Base-by-base conservation (phyloP, 495 filamentous ascomycete genomes). In the Penicillium daleae region DNA sequence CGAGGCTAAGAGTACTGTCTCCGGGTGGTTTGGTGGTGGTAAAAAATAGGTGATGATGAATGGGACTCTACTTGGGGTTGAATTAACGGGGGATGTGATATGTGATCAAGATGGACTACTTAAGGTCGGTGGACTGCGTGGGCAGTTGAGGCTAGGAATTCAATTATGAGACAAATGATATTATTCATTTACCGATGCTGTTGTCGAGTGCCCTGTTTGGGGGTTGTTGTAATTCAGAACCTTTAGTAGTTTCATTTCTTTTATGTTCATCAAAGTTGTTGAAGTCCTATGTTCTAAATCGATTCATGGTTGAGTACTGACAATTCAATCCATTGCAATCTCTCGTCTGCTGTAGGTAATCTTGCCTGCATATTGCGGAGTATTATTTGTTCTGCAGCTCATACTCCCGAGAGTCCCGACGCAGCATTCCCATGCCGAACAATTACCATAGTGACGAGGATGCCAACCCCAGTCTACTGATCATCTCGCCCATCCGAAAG, bases 1-100 rank as follows among this genome's bases (percentile, higher is more conserved):
- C 7, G 90, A 94, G 74, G 89, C 91, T 10, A 96, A 96, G 86
- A 84, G 87, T 56, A 85, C 85, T 21, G 75, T 95, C 60, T 88
- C 87, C 29, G 85, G 88, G 56, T 97, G 92, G 92, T 93, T 96
- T 64, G 87, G 90, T 35, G 68, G 79, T 37, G 69, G 79, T 37
- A 86, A 85, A 72, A 84, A 87, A 73, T 90, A 86, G 70, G 53
- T 33, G 42, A 26, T 35, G 21, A 1, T 32, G 21, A 35, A 37
- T 4, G 51, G 6, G n/a, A 21, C 46, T 22, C 37, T 29, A 13
- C 37, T 27, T 27, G 22, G 44, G 32, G 17, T 35, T 33, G 52
- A 2, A 39, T 8, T 54, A 1, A 5, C 13, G 31, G 5, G 17
- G 6, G n/a, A n/a, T n/a, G n/a, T n/a, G n/a, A n/a, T n/a, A n/a